Evolutionary conservation across 2,329 filamentous ascomycete species (phyloP), one percentile per base, ranked within the genome.

Genomic region (Sarocladiaceae sp.): DNA sequence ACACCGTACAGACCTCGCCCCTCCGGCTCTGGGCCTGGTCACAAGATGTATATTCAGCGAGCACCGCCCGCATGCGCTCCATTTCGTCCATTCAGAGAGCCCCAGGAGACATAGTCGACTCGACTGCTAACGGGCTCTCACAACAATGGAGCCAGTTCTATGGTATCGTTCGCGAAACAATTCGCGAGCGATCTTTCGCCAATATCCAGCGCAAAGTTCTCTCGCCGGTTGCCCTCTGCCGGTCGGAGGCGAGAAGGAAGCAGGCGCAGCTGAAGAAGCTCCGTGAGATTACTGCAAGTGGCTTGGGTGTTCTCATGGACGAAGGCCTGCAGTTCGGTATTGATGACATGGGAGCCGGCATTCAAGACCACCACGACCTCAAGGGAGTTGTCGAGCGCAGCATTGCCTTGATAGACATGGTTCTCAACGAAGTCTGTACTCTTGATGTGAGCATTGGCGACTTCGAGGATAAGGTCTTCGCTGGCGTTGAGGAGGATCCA

Each of bases 1-100:
- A 96, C 63, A 84, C 87, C 12, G 66, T 94, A 7, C 93, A 98
- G 62, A 95, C 83, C 0, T 88, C 84, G 1, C 93, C 93, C 0
- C 55, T 83, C 32, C 76, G 86, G 15, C 62, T 95, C 26, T 91
- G 82, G 80, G 67, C 71, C 3, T 88, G 85, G 78, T 70, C 78
- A 6, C 76, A 74, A 55, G 82, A 85, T 37, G 76, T 94, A 26
- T 90, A 84, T 58, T 60, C 62, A 35, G 80, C 88, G 55, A 82
- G 72, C 54, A 66, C 65, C 44, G 48, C 57, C 27, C 72, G 71
- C 16, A 73, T 66, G 55, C 66, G 54, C 7, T 57, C 59, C 6
- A 48, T 62, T 9, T 60, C 58, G 4, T 45, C 59, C 13, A 15
- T 48, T 7, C 40, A 43, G 9, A 43, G 26, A 3, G 19, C 40